Conservation (phyloP, 192 early-diverging fungal species). For the Backusella liffmaniae region DNA sequence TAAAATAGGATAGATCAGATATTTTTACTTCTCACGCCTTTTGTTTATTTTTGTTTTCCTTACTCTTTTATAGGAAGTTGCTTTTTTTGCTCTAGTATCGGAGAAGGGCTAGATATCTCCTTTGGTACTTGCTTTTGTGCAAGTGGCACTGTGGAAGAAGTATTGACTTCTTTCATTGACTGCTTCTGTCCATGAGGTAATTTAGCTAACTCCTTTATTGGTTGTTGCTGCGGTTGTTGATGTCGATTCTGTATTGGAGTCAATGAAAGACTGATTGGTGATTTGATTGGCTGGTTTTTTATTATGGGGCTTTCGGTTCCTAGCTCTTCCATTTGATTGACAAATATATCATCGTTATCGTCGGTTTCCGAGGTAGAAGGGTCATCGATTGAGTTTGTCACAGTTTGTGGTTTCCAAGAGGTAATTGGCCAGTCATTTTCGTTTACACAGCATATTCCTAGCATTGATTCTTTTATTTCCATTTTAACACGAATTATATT, state of each 20-base stretch:
- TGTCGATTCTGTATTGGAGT: neutral
- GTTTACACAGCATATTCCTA: neutral
- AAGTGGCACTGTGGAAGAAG: neutral
- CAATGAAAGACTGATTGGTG: neutral
- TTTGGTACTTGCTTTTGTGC: neutral
- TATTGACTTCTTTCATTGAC: neutral
- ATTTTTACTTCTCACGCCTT: neutral
- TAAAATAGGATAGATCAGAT: neutral
- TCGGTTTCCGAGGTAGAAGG: neutral
- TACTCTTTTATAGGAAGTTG: neutral
- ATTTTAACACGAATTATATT: neutral
- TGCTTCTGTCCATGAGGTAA: neutral
- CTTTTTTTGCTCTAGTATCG: neutral
- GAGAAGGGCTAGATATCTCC: neutral
- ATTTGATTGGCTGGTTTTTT: neutral
- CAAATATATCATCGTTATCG: constrained; percentile 9
- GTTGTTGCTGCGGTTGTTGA: neutral
- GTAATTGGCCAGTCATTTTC: constrained; percentile 11
- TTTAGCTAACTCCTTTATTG: neutral
- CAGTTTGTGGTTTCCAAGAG: constrained; percentile 1
- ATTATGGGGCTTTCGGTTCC: neutral
- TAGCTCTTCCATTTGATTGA: constrained; percentile 6
- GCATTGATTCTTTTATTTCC: neutral
- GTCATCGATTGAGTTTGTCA: neutral
- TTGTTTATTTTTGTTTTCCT: neutral